A percentile compares a stretch with the other conserved stretches of the same genome.
phyloP scores from a whole-genome alignment of 1,284 basidiomycete genomes.

The Cutaneotrichosporon sp. region DNA sequence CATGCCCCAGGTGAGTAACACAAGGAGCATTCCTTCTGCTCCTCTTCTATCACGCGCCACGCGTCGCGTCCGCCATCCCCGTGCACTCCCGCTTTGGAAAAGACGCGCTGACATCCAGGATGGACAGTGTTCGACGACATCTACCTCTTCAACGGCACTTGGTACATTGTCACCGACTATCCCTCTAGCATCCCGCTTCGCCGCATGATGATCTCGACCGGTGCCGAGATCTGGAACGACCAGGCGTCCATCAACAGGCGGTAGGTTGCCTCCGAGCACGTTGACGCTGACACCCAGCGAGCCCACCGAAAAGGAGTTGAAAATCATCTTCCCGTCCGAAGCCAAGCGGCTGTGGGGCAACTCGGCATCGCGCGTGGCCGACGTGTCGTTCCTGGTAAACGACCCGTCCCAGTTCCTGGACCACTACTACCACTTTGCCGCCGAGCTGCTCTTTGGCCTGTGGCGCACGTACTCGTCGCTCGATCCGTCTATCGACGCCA shows the following conservation, averaged over 20 bases:
- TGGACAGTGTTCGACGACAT: slow-evolving; percentile 75
- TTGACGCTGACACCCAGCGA: slow-evolving; percentile 30
- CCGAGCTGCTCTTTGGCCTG: slow-evolving; percentile 79
- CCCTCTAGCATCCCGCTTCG: slow-evolving; percentile 46
- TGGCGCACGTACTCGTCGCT: slow-evolving; percentile 81
- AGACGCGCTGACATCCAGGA: slow-evolving; percentile 33
- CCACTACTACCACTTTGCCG: slow-evolving; percentile 59
- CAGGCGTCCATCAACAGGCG: slow-evolving; percentile 47
- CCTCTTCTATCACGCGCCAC: too few species aligned
- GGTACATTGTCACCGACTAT: slow-evolving; percentile 49
- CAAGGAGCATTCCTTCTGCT: background rate
- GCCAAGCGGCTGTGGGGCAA: slow-evolving; percentile 64
- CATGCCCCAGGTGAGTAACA: slow-evolving; percentile 46
- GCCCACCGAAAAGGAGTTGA: slow-evolving; percentile 71
- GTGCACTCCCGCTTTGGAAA: too few species aligned
- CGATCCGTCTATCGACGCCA: slow-evolving; percentile 60
- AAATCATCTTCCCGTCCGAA: slow-evolving; percentile 62
- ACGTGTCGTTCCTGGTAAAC: slow-evolving; percentile 57
- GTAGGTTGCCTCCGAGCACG: slow-evolving; percentile 20
- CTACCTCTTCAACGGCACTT: slow-evolving; percentile 49
- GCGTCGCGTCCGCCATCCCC: too few species aligned
- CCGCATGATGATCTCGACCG: slow-evolving; percentile 48
- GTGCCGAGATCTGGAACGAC: slow-evolving; percentile 49
- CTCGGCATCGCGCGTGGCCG: slow-evolving; percentile 42
- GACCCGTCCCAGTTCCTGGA: slow-evolving; percentile 75